phyloP scores from a whole-genome alignment of 352 stramenopile species.

The Blastocystis sp. region DNA sequence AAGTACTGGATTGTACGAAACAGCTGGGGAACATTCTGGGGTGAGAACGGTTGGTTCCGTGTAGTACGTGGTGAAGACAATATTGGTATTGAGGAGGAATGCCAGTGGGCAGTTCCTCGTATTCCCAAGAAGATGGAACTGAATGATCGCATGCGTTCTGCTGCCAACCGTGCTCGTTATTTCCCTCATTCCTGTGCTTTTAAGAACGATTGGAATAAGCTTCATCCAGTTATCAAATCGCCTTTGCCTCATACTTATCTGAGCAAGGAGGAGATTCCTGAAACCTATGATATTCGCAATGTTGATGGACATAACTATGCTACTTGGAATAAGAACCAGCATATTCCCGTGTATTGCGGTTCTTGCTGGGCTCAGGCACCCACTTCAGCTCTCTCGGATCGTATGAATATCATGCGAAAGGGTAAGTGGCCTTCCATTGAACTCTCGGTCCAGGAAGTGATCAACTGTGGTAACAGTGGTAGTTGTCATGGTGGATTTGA shows the following conservation, averaged over 20 bases:
- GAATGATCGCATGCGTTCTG: constrained; percentile 69
- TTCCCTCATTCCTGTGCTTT: constrained; percentile 85
- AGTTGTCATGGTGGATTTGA: constrained; percentile 72
- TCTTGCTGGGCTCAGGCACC: constrained; percentile 82
- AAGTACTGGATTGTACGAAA: constrained; percentile 91
- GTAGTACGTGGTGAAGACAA: constrained; percentile 82
- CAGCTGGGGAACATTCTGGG: constrained; percentile 85
- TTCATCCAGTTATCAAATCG: constrained; percentile 43
- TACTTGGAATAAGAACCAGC: constrained; percentile 95
- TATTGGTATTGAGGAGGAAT: constrained; percentile 83
- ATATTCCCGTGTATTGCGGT: constrained; percentile 87
- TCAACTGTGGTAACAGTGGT: constrained; percentile 77
- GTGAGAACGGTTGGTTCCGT: constrained; percentile 87
- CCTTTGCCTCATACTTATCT: constrained; percentile 75
- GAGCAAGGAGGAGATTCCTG: constrained; percentile 75
- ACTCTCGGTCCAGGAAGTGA: constrained; percentile 74
- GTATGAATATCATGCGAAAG: constrained; percentile 81
- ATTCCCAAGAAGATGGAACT: neutral
- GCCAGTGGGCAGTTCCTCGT: constrained; percentile 78
- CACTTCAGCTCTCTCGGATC: constrained; percentile 78
- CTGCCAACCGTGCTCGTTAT: constrained; percentile 72
- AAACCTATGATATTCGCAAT: constrained; percentile 85
- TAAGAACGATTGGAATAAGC: constrained; percentile 61
- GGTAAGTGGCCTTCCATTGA: constrained; percentile 77
- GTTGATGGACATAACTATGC: constrained; percentile 85